Conservation (phyloP, 1,284 basidiomycete genomes). For the Vanrija sp. region DNA sequence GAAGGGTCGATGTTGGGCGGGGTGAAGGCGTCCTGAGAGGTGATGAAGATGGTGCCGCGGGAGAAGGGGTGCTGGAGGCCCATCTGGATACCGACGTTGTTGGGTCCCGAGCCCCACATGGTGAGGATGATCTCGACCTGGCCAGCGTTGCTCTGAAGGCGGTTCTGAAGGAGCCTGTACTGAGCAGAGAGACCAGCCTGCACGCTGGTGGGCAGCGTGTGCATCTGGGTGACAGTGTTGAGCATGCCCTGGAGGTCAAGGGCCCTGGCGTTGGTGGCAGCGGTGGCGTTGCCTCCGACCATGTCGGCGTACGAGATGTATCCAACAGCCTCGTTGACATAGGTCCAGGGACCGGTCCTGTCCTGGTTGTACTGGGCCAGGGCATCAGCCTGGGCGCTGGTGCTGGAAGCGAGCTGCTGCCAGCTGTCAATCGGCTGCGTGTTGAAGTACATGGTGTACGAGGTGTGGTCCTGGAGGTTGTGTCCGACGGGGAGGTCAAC, state of each 20-base stretch:
- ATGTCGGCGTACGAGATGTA: slow-evolving; percentile 29
- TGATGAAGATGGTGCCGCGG: slow-evolving; percentile 53
- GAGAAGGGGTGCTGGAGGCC: slow-evolving; percentile 50
- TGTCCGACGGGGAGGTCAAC: slow-evolving; percentile 67
- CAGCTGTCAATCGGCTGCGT: slow-evolving; percentile 32
- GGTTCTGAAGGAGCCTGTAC: slow-evolving; percentile 34
- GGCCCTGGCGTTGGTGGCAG: slow-evolving; percentile 46
- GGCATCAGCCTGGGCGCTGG: slow-evolving; percentile 19
- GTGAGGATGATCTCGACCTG: slow-evolving; percentile 47
- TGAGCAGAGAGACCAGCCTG: slow-evolving; percentile 38
- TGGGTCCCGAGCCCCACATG: slow-evolving; percentile 34
- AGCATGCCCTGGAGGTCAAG: slow-evolving; percentile 65
- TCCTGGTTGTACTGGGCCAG: slow-evolving; percentile 28
- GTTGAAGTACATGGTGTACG: slow-evolving; percentile 42
- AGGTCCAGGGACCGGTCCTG: slow-evolving; percentile 45
- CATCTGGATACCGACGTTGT: slow-evolving; percentile 42
- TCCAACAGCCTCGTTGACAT: slow-evolving; percentile 49
- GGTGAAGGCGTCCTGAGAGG: slow-evolving; percentile 56
- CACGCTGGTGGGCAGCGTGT: slow-evolving; percentile 35
- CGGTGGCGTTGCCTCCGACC: slow-evolving; percentile 13
- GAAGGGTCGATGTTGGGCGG: slow-evolving; percentile 61
- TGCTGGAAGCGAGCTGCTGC: slow-evolving; percentile 29
- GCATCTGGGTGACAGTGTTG: slow-evolving; percentile 58
- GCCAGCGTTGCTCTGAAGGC: slow-evolving; percentile 34
- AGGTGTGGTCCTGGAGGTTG: slow-evolving; percentile 69